These are phyloP conservation scores for Endotrypanum monterogeii DNA, from an alignment of 208 protist species.

Conservation along the genomic window DNA sequence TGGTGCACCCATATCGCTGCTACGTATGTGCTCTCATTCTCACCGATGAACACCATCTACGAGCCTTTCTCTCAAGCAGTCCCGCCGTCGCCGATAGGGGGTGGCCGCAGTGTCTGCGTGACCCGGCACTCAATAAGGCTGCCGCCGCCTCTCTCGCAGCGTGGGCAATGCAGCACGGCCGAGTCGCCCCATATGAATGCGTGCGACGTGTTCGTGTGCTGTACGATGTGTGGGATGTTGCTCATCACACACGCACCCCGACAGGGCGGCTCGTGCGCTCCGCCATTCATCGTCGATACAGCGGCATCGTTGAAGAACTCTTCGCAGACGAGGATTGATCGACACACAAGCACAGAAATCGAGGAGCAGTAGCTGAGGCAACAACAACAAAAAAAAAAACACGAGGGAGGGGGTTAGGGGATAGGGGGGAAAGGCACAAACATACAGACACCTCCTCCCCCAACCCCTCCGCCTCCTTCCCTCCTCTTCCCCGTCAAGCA, in stretches of 20 bases:
- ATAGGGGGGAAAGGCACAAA: no score
- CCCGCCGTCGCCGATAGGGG: not conserved
- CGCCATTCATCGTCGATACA: conserved; percentile 48
- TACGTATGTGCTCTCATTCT: conserved; percentile 73
- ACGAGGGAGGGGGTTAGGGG: no score
- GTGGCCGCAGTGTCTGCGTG: conserved; percentile 52
- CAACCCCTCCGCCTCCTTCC: not conserved
- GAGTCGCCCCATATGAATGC: conserved; percentile 20
- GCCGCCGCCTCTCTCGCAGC: conserved; percentile 42
- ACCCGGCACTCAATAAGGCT: conserved; percentile 37
- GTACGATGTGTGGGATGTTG: conserved; percentile 64
- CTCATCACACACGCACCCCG: conserved; percentile 61
- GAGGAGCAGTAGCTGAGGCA: not conserved
- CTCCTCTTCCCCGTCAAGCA: not conserved
- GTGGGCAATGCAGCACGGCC: conserved; percentile 13
- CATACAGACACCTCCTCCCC: not conserved
- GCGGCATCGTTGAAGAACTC: conserved; percentile 53
- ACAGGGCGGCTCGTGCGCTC: conserved; percentile 60
- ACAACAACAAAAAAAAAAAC: not conserved
- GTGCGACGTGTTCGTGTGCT: conserved; percentile 63
- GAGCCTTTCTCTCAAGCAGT: conserved; percentile 21
- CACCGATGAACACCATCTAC: conserved; percentile 30
- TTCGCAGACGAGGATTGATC: conserved; percentile 44
- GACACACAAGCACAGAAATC: not conserved
- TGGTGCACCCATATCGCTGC: conserved; percentile 62